Evolutionary conservation across 805 yeast species (phyloP), one percentile per base, ranked within the genome.

Genomic region (Starmerella lactis-condensi): DNA sequence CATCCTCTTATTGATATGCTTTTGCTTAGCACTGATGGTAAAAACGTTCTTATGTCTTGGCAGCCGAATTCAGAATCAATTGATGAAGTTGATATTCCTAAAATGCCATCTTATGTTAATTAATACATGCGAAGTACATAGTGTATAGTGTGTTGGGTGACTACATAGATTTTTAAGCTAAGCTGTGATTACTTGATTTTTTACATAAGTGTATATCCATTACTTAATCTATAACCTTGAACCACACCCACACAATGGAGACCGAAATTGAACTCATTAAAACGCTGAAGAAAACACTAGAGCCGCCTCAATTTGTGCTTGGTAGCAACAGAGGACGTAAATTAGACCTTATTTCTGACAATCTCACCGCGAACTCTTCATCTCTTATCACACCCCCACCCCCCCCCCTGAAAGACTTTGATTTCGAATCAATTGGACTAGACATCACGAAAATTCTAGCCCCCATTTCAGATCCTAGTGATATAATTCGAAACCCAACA

Each of bases 401-500:
- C n/a, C n/a, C n/a, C n/a, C n/a, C n/a, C n/a, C n/a, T n/a, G n/a
- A n/a, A n/a, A n/a, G n/a, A n/a, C n/a, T n/a, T n/a, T n/a, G n/a
- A n/a, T n/a, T n/a, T n/a, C n/a, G n/a, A n/a, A n/a, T n/a, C n/a
- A n/a, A n/a, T n/a, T n/a, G n/a, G n/a, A 5, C 26, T 38, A 10
- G 42, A 38, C 15, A 36, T 34, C 7, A 34, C 35, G 10, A 18
- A 22, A 14, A 15, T 41, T 13, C 56, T 89, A 37, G 68, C 74
- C 4, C 94, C 96, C 0, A 67, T 89, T 10, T 61, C 69, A 6
- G 76, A 77, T 35, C 89, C 94, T 0, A 62, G 77, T 2, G 94
- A 89, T 43, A 54, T 85, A 2, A 67, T 75, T 1, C 61, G 62
- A 3, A 83, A 79, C 45, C 74, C 73, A 10, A 67, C 79, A 1